Percentiles rank a stretch among this genome's conserved stretches.
These are phyloP conservation scores for Sporothrix schenckii DNA, from an alignment of 2,329 filamentous ascomycete species.

Conservation along the genomic window DNA sequence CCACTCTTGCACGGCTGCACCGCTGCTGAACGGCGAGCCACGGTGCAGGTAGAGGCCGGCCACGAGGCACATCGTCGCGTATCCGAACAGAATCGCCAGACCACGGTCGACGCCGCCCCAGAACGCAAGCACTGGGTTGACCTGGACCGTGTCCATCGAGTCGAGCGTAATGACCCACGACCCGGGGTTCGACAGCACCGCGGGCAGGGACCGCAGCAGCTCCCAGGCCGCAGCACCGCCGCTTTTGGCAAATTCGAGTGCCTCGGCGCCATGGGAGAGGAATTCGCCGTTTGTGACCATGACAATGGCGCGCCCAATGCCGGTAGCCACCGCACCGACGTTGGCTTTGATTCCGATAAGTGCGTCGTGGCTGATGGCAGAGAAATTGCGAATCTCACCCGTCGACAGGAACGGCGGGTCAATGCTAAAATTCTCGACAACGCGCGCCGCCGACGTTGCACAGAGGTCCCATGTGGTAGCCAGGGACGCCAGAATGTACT, in stretches of 20 bases:
- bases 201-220: slow-evolving; percentile 43
- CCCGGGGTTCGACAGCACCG: slow-evolving; percentile 50
- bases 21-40: slow-evolving; percentile 67
- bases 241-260: slow-evolving; percentile 37
- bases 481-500: slow-evolving; percentile 32
- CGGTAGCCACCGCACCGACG: slow-evolving; percentile 48
- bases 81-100: slow-evolving; percentile 78
- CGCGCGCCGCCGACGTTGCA: slow-evolving; percentile 50
- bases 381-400: slow-evolving; percentile 74
- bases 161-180: slow-evolving; percentile 63
- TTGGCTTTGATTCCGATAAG: slow-evolving; percentile 62
- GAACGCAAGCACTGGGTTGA: slow-evolving; percentile 63
- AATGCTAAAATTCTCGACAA: slow-evolving; percentile 54
- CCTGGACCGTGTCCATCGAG: slow-evolving; percentile 44
- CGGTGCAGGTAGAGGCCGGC: slow-evolving; percentile 79
- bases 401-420: slow-evolving; percentile 56
- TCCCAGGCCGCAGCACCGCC: slow-evolving; percentile 37
- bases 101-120: slow-evolving; percentile 69
- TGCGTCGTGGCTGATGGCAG: slow-evolving; percentile 72
- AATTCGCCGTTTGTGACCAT: slow-evolving; percentile 54
- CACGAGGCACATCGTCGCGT: slow-evolving; percentile 71
- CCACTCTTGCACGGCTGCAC: slow-evolving; percentile 60
- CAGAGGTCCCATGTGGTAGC: slow-evolving; percentile 49
- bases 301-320: slow-evolving; percentile 46
- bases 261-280: slow-evolving; percentile 36